Evolutionary conservation across 2,329 filamentous ascomycete species (phyloP), one percentile per base, ranked within the genome.

Genomic region (Monilinia vaccinii-corymbosi): DNA sequence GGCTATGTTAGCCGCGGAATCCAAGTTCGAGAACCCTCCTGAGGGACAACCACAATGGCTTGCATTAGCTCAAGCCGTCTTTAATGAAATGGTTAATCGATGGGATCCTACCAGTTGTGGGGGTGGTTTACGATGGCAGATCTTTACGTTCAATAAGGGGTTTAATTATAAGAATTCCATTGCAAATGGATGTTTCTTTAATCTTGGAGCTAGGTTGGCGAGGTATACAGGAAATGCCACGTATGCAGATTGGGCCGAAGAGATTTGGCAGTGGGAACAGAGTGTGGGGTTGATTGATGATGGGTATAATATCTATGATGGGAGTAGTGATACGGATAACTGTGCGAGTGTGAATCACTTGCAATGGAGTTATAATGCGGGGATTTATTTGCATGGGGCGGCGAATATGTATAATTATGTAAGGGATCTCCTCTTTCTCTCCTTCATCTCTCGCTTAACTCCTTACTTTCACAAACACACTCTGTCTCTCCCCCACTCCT

Each of bases 101-200:
- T 94, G 88, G 89, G 88, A 92, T 63, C 77, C 73, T 0, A 72
- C 77, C 0, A 76, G 81, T 58, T 95, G 90, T 67, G 78, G 77
- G 18, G 90, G 89, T 40, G 90, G 90, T 7, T 72, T 94, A 49
- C 81, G 88, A 62, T 93, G 89, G 89, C 91, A 96, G 74, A 91
- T 95, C 52, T 93, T 88, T 70, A 78, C 81, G 1, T 91, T 88
- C 77, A 93, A 95, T 71, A 83, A 80, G 38, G 91, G 91, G 14
- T 95, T 86, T 73, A 80, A 86, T 66, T 91, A 93, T 78, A 93
- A 85, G 69, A 85, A 85, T 63, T 80, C 80, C 14, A 84, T 85
- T 61, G 83, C 82, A 0, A 81, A 84, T 65, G 82, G 80, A 4
- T 81, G 80, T 59, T 83, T 84, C 71, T 84, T 85, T 70, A 81